Percentiles rank a stretch among this genome's conserved stretches.
These are phyloP conservation scores for Somion occarium DNA, from an alignment of 1,284 basidiomycete genomes.

Conservation along the genomic window DNA sequence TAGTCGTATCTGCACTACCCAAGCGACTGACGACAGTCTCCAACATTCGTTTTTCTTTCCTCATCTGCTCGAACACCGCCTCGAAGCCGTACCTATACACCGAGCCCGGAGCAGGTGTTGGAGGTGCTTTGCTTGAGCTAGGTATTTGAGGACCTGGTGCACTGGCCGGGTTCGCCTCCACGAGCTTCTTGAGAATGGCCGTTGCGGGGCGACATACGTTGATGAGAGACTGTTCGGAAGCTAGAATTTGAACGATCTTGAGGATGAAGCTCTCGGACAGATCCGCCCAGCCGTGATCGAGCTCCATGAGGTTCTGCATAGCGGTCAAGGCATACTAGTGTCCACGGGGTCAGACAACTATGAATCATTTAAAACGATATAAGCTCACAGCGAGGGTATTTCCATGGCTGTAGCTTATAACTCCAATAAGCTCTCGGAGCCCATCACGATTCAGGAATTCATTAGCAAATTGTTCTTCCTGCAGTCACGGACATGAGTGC, in stretches of 20 bases:
- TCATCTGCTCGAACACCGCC: slow-evolving; percentile 79
- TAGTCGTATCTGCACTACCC: slow-evolving; percentile 78
- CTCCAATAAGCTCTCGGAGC: slow-evolving; percentile 66
- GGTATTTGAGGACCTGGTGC: slow-evolving; percentile 52
- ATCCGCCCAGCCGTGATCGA: slow-evolving; percentile 76
- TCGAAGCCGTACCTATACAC: slow-evolving; percentile 81
- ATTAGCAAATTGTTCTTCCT: slow-evolving; percentile 86
- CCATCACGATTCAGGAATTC: slow-evolving; percentile 84
- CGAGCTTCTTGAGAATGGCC: slow-evolving; percentile 85
- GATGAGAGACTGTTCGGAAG: slow-evolving; percentile 72
- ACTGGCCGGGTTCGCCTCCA: slow-evolving; percentile 72
- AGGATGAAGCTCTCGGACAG: slow-evolving; percentile 72
- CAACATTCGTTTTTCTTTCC: slow-evolving; percentile 57
- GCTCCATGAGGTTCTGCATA: slow-evolving; percentile 84
- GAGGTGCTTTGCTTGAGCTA: slow-evolving; percentile 55
- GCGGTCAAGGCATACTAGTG: slow-evolving; percentile 75
- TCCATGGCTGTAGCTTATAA: slow-evolving; percentile 68
- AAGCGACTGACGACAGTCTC: slow-evolving; percentile 78
- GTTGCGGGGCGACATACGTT: slow-evolving; percentile 97
- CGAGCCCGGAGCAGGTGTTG: slow-evolving; percentile 52
- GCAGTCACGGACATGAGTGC: slow-evolving; percentile 6
- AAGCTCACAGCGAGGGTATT: slow-evolving; percentile 91
- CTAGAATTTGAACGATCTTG: slow-evolving; percentile 78
- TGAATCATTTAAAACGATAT: slow-evolving; percentile 12
- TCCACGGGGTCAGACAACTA: slow-evolving; percentile 3